Conservation (phyloP, 805 yeast genomes). For the Starmerella davenportii region DNA sequence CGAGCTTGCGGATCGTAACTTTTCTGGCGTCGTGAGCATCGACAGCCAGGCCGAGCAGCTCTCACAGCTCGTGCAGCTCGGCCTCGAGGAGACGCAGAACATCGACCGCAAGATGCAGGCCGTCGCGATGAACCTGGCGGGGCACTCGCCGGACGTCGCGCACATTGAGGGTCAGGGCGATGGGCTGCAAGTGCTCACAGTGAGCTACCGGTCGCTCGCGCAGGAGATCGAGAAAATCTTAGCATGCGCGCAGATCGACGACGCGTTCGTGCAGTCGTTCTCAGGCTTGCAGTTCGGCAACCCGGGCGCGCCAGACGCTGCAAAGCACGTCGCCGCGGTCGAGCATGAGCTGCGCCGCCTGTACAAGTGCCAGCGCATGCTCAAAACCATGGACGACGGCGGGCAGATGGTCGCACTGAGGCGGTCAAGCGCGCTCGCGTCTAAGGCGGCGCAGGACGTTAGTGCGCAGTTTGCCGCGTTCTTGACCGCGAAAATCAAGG, state of each 20-base stretch:
- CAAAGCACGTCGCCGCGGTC: conserved; percentile 27
- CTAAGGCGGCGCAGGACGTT: conserved; percentile 23
- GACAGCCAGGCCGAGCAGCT: conserved; percentile 30
- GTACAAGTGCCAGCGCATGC: not conserved
- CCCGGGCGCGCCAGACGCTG: conserved; percentile 22
- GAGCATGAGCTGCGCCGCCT: conserved; percentile 25
- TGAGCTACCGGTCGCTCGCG: conserved; percentile 61
- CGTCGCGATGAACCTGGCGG: conserved; percentile 42
- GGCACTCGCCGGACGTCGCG: conserved; percentile 49
- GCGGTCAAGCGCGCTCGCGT: not conserved
- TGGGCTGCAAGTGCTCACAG: conserved; percentile 67
- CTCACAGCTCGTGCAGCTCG: conserved; percentile 27
- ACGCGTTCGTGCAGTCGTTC: conserved; percentile 33
- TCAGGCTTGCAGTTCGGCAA: conserved; percentile 28
- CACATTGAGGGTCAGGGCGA: conserved; percentile 57
- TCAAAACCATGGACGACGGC: not conserved
- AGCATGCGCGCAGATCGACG: conserved; percentile 50
- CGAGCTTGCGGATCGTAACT: conserved; percentile 43
- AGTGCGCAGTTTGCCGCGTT: conserved; percentile 29
- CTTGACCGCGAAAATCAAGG: conserved; percentile 28
- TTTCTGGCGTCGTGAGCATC: conserved; percentile 37
- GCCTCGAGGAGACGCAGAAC: conserved; percentile 36
- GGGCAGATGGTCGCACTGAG: not conserved
- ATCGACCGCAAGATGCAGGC: conserved; percentile 38
- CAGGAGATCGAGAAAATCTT: conserved; percentile 51